Conservation (phyloP, 2,329 filamentous ascomycete genomes). For the Alternaria sp. region DNA sequence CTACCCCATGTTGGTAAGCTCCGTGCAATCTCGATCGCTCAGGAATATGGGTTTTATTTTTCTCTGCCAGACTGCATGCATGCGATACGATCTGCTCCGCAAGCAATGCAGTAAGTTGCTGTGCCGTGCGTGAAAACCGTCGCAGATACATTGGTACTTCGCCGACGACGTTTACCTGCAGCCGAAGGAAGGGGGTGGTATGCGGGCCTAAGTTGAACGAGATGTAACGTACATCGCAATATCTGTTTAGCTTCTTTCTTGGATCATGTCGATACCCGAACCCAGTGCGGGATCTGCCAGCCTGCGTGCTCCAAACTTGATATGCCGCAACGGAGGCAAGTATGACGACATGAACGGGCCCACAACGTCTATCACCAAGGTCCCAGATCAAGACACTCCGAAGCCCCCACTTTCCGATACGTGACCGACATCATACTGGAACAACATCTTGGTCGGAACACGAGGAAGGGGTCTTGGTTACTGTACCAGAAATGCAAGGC, state of each 20-base stretch:
- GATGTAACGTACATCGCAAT: conserved; percentile 6
- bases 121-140: neutral
- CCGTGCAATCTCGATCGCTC: conserved; percentile 9
- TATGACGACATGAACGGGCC: conserved; percentile 14
- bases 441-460: neutral
- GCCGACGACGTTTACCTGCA: conserved; percentile 3
- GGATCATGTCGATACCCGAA: conserved; percentile 6
- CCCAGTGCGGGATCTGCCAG: conserved; percentile 6
- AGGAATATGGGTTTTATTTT: conserved; percentile 7
- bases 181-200: neutral
- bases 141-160: conserved; percentile 5
- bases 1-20: conserved; percentile 17
- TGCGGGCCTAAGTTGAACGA: neutral
- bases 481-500: neutral
- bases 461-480: neutral
- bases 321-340: conserved; percentile 4
- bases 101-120: conserved; percentile 1
- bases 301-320: conserved; percentile 6
- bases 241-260: conserved; percentile 2
- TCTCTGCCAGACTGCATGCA: conserved; percentile 8
- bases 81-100: conserved; percentile 2
- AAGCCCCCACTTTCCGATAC: neutral
- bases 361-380: conserved; percentile 14
- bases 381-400: neutral
- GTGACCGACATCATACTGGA: neutral